Evolutionary conservation across 352 stramenopile species (phyloP), one percentile per base, ranked within the genome.

Genomic region (Globisporangium nunn): DNA sequence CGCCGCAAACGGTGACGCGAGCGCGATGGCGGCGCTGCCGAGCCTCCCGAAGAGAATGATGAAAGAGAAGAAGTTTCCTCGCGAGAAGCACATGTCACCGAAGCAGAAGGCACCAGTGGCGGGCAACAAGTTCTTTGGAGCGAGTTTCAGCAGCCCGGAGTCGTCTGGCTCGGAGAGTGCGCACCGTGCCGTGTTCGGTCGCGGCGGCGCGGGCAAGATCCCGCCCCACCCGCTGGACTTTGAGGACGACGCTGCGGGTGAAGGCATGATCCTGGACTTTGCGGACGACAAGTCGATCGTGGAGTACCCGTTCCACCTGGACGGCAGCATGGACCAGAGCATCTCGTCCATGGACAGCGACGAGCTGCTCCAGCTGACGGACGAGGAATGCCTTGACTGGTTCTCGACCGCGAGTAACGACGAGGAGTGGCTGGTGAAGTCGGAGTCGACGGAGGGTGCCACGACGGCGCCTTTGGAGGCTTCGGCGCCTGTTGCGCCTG

Each of bases 371-470:
- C 78, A 89, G 61, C 72, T 91, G 8, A 90, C 79, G 5, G 81
- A 91, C 61, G 81, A 93, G 54, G 81, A 91, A 50, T 70, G 59
- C 41, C 69, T 91, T 33, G 83, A 91, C 55, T 93, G 83, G 83
- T 93, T 93, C 61, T 88, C 81, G 14, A 70, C 73, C 2, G 63
- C 62, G 33, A 61, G 54, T 39, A 71, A 69, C 23, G 56, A 67
- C 10, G 43, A 68, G 23, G 68, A 73, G 5, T 59, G 68, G 39
- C 51, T 74, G n/a, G 43, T 67, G 17, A 50, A 52, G n/a, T 18
- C 60, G n/a, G 62, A 56, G 28, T 43, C 62, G 28, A 47, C 56
- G 50, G 49, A 46, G 30, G 12, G 28, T 29, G 18, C 46, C 3
- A 29, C 50, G 17, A 17, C 30, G 33, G 18, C 29, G n/a, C 5